Conservation (phyloP, 176 grass and related monocot genomes). For the Oryza officinalis region DNA sequence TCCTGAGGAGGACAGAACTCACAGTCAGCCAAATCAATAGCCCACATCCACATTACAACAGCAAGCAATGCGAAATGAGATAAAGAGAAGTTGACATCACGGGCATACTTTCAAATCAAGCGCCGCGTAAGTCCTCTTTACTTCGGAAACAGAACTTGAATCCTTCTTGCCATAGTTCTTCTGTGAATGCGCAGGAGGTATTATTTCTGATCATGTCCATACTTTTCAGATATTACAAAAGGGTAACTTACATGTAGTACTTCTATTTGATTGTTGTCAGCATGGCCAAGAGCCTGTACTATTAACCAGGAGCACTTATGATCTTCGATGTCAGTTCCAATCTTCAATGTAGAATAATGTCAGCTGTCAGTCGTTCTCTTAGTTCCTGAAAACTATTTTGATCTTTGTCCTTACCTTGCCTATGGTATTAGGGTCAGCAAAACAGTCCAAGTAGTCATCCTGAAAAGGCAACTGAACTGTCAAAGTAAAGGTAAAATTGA, state of each 20-base stretch:
- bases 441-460: conserved; percentile 47
- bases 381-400: neutral
- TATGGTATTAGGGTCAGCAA: conserved; percentile 35
- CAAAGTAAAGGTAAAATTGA: neutral
- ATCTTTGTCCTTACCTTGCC: conserved; percentile 13
- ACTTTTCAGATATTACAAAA: neutral
- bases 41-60: neutral
- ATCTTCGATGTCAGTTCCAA: conserved; percentile 47
- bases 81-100: neutral
- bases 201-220: neutral
- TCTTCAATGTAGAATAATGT: neutral
- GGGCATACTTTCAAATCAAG: conserved; percentile 41
- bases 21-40: neutral
- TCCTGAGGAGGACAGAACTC: neutral
- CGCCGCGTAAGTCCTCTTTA: conserved; percentile 18
- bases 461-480: neutral
- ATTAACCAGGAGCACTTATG: conserved; percentile 51
- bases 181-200: neutral
- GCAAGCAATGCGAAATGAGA: neutral
- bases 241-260: conserved; percentile 14
- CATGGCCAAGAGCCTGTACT: conserved; percentile 34
- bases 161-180: conserved; percentile 40
- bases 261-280: conserved; percentile 28
- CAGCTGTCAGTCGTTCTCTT: neutral
- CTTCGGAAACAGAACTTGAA: conserved; percentile 15